Percentiles rank a stretch among this genome's conserved stretches.
Conservation (phyloP, 2,329 filamentous ascomycete species). For the Davidsoniella australis region DNA sequence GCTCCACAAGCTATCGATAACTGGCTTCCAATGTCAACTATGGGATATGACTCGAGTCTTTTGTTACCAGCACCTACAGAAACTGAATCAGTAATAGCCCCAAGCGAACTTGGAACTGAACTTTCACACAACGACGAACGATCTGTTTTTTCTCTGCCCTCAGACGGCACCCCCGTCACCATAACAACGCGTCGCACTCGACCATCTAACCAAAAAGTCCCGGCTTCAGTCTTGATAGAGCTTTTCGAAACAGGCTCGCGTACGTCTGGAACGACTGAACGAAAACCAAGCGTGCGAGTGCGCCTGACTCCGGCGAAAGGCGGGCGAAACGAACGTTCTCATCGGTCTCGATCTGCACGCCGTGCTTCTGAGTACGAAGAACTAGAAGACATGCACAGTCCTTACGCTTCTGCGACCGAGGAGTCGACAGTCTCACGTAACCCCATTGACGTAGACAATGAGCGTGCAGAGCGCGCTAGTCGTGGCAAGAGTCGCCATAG, state of each 20-base stretch:
- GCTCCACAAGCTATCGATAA: background rate
- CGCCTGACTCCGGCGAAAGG: constrained; percentile 65
- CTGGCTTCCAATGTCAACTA: constrained; percentile 17
- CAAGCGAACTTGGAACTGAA: constrained; percentile 50
- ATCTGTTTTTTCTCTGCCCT: constrained; percentile 64
- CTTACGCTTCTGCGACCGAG: constrained; percentile 61
- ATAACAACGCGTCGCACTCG: constrained; percentile 48
- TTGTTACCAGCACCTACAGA: constrained; percentile 68
- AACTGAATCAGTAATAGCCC: constrained; percentile 22
- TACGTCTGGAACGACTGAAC: constrained; percentile 37
- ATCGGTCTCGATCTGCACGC: constrained; percentile 57
- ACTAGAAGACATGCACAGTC: constrained; percentile 48
- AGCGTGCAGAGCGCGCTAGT: constrained; percentile 20
- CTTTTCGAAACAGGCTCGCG: constrained; percentile 60
- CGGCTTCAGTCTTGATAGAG: constrained; percentile 76
- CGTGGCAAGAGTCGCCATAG: constrained; percentile 15
- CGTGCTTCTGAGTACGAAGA: constrained; percentile 28
- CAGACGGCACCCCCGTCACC: constrained; percentile 80
- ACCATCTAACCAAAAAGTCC: constrained; percentile 37
- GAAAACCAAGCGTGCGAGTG: constrained; percentile 65
- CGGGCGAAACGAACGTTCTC: constrained; percentile 56
- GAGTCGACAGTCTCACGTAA: constrained; percentile 61
- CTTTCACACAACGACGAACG: constrained; percentile 52
- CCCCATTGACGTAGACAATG: constrained; percentile 80
- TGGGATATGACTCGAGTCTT: constrained; percentile 37